These are phyloP conservation scores for Hamamelis virginiana DNA, from an alignment of 164 flowering plant genomes.

Conservation along the genomic window DNA sequence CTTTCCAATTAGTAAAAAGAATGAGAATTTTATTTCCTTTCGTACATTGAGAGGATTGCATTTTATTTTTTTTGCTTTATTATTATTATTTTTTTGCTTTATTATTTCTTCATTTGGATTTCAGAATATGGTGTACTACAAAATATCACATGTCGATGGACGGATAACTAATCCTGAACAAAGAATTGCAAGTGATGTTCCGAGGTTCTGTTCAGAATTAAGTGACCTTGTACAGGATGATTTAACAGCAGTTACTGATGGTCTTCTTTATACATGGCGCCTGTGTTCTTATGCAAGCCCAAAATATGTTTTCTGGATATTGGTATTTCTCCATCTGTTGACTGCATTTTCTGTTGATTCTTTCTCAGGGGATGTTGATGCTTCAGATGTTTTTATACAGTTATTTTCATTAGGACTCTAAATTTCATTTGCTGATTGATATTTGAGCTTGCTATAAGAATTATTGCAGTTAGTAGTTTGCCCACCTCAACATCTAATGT, in stretches of 20 bases:
- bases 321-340: constrained; percentile 49
- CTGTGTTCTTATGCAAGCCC: constrained; percentile 99
- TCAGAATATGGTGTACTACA: constrained; percentile 98
- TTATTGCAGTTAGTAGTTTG: constrained; percentile 3
- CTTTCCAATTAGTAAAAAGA: too few species aligned
- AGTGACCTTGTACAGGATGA: constrained; percentile 98
- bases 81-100: constrained; percentile 2
- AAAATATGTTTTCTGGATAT: constrained; percentile 90
- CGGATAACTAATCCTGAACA: constrained; percentile 93
- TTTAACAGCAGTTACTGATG: constrained; percentile 85
- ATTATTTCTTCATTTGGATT: constrained; percentile 23
- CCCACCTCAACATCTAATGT: constrained; percentile 6
- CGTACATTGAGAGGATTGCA: too few species aligned
- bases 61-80: background rate
- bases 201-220: constrained; percentile 88
- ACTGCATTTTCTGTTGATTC: background rate
- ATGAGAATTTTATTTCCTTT: too few species aligned
- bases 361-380: background rate
- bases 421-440: background rate
- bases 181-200: constrained; percentile 95
- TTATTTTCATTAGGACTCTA: background rate
- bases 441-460: background rate
- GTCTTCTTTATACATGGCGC: constrained; percentile 95
- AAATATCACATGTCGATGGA: constrained; percentile 97
- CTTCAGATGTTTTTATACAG: background rate